phyloP scores from a whole-genome alignment of 805 yeast genomes.

The Pichia manshurica region DNA sequence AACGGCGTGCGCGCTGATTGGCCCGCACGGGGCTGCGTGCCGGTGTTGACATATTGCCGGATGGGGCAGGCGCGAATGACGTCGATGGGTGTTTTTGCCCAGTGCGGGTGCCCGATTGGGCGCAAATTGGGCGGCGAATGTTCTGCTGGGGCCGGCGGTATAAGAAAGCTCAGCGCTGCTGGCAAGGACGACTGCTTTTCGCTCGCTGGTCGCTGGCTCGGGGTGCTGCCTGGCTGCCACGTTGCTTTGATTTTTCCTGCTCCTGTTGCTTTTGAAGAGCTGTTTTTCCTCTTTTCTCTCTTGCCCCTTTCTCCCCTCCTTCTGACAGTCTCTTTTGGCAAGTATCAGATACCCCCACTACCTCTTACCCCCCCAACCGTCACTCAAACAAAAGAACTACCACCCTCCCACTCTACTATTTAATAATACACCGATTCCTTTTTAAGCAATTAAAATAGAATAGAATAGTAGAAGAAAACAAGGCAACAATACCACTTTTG shows the following conservation, averaged over 20 bases:
- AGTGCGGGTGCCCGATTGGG: background rate
- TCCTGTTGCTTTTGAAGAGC: background rate
- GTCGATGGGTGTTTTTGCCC: background rate
- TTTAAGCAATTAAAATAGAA: background rate
- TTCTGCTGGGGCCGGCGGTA: too few relatives aligned
- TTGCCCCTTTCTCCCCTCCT: background rate
- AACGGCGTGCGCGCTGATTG: too few relatives aligned
- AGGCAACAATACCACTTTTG: too few relatives aligned
- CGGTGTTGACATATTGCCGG: background rate
- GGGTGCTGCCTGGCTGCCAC: too few relatives aligned
- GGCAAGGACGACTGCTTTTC: background rate
- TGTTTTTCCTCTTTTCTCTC: background rate
- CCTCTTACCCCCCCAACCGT: too few relatives aligned
- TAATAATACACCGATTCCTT: background rate
- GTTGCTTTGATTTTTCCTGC: background rate
- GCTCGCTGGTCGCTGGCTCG: background rate
- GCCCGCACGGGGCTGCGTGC: too few relatives aligned
- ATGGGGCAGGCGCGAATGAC: slow-evolving; percentile 2
- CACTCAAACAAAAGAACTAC: too few relatives aligned
- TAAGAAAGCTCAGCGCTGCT: too few relatives aligned
- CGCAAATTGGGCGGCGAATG: too few relatives aligned
- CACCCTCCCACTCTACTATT: background rate
- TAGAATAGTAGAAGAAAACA: background rate
- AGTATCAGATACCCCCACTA: slow-evolving; percentile 5
- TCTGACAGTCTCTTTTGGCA: slow-evolving; percentile 1